Conservation (phyloP, 306 rosid genomes). For the Luffa aegyptiaca region DNA sequence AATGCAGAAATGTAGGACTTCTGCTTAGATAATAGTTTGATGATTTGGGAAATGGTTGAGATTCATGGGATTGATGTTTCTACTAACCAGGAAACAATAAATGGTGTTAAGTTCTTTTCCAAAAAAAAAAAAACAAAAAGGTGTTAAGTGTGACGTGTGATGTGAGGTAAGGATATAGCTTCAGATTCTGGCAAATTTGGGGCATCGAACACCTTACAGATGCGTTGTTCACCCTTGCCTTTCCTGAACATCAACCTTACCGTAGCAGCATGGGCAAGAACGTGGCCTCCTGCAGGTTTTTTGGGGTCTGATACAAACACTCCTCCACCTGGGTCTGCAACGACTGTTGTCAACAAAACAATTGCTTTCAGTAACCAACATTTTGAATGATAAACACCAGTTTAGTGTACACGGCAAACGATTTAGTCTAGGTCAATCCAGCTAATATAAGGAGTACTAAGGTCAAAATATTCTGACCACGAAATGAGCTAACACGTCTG, state of each 20-base stretch:
- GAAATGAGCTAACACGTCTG: neutral
- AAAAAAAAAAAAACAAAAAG: no score
- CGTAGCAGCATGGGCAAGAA: slow-evolving; percentile 92
- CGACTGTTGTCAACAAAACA: slow-evolving; percentile 50
- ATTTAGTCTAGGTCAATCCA: neutral
- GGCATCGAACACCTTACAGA: slow-evolving; percentile 91
- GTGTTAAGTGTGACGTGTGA: neutral
- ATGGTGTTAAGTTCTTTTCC: neutral
- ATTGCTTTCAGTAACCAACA: neutral
- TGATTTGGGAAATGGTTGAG: neutral
- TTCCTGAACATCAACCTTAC: slow-evolving; percentile 85
- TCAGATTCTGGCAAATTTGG: slow-evolving; percentile 94
- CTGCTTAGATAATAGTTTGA: neutral
- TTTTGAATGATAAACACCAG: neutral
- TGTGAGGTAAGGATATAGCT: slow-evolving; percentile 75
- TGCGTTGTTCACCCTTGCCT: slow-evolving; percentile 95
- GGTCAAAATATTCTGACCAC: neutral
- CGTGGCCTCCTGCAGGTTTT: slow-evolving; percentile 97
- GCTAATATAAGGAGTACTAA: neutral
- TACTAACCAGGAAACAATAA: neutral
- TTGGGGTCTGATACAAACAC: slow-evolving; percentile 87
- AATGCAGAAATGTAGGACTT: neutral
- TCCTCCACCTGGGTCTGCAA: slow-evolving; percentile 93
- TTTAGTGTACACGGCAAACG: neutral
- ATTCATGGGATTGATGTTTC: neutral